A percentile compares a stretch with the other conserved stretches of the same genome.
phyloP scores from a whole-genome alignment of 176 grass and related monocot genomes.

The Oryza australiensis region DNA sequence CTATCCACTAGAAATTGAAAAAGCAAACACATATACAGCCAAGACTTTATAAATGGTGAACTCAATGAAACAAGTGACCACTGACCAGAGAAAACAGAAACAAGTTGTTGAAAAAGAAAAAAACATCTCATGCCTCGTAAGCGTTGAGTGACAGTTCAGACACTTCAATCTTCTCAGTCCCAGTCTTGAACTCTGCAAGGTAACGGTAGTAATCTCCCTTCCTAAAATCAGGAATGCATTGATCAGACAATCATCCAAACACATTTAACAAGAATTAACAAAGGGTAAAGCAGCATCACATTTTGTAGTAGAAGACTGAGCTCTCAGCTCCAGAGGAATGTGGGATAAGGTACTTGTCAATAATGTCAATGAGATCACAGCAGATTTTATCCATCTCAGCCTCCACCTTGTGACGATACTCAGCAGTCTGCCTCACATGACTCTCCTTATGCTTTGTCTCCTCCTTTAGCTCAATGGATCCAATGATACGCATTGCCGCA shows the following conservation, averaged over 20 bases:
- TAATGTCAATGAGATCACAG: slow-evolving; percentile 47
- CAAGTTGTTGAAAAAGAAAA: not conserved
- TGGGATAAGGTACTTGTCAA: slow-evolving; percentile 66
- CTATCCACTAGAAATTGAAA: not conserved
- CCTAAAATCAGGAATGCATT: slow-evolving; percentile 39
- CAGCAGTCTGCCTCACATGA: slow-evolving; percentile 39
- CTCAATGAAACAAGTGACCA: not conserved
- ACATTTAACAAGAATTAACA: not conserved
- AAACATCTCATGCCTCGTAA: slow-evolving; percentile 43
- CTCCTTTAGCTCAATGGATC: slow-evolving; percentile 56
- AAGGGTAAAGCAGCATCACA: slow-evolving; percentile 35
- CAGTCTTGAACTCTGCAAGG: slow-evolving; percentile 60
- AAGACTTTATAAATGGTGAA: not conserved
- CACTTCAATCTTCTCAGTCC: slow-evolving; percentile 46
- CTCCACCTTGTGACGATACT: slow-evolving; percentile 56
- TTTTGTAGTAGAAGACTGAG: slow-evolving; percentile 72
- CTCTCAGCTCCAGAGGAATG: slow-evolving; percentile 48
- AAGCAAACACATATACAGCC: not conserved
- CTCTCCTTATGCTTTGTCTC: slow-evolving; percentile 55
- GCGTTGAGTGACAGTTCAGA: slow-evolving; percentile 60
- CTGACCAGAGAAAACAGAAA: not conserved
- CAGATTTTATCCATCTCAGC: slow-evolving; percentile 56
- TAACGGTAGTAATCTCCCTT: slow-evolving; percentile 78
- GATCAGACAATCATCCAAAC: not conserved
- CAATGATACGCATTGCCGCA: slow-evolving; percentile 53